Percentiles rank a stretch among this genome's conserved stretches.
Conservation (phyloP, 2,329 filamentous ascomycete species). For the Ceratocystis lukuohia region DNA sequence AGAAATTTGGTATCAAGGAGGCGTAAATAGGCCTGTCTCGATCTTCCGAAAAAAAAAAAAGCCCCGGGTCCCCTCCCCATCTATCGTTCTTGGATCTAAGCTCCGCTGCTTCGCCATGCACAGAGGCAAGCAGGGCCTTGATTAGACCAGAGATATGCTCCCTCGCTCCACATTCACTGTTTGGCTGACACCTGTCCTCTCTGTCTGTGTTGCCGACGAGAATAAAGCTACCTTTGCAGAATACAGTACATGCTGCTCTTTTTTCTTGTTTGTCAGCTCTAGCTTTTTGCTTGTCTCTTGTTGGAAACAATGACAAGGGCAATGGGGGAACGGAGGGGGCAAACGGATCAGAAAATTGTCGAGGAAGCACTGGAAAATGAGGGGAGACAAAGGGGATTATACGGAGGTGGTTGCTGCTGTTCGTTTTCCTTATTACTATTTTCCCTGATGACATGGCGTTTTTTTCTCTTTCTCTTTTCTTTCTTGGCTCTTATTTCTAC, state of each 20-base stretch:
- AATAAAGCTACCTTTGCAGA: neutral
- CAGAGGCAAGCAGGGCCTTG: neutral
- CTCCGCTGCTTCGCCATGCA: neutral
- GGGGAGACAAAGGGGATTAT: neutral
- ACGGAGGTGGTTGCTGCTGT: neutral
- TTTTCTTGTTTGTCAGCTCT: neutral
- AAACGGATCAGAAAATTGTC: neutral
- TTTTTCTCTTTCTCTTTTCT: slow-evolving; percentile 6
- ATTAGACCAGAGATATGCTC: neutral
- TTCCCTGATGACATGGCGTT: slow-evolving; percentile 6
- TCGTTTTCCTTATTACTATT: slow-evolving; percentile 1
- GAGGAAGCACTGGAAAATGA: slow-evolving; percentile 2
- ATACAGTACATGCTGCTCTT: neutral
- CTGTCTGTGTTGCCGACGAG: neutral
- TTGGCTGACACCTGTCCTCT: neutral
- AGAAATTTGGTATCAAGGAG: slow-evolving; percentile 33
- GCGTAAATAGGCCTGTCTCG: slow-evolving; percentile 19
- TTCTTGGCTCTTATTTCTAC: slow-evolving; percentile 4
- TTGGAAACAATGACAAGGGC: neutral
- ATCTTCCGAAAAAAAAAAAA: neutral
- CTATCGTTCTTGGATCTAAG: neutral
- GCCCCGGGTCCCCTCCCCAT: neutral
- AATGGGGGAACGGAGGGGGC: neutral
- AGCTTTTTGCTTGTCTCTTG: neutral
- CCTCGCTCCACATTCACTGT: neutral